phyloP scores from a whole-genome alignment of 2,329 filamentous ascomycete species.

The Xylaria multiplex region DNA sequence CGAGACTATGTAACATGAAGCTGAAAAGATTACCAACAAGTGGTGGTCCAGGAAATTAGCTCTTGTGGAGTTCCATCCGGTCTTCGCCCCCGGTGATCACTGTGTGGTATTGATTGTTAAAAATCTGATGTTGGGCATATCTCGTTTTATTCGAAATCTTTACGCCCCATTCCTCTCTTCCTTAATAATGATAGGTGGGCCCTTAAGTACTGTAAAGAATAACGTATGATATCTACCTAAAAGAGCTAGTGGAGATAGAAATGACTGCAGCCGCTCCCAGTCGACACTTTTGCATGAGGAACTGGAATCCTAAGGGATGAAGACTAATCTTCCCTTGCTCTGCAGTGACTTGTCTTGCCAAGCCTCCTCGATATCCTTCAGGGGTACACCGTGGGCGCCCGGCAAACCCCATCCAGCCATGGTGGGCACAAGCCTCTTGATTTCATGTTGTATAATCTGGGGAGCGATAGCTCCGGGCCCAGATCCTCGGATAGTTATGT shows the following conservation, averaged over 20 bases:
- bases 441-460: conserved; percentile 46
- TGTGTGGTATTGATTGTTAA: not conserved
- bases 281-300: not conserved
- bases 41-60: too few species aligned
- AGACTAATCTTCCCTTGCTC: conserved; percentile 44
- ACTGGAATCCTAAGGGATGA: conserved; percentile 36
- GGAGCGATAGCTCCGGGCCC: conserved; percentile 57
- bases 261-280: not conserved
- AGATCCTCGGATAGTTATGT: conserved; percentile 59
- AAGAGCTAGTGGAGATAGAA: not conserved
- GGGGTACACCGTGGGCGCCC: conserved; percentile 41
- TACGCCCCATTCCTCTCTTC: too few species aligned
- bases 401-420: conserved; percentile 48
- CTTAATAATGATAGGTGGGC: not conserved
- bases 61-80: too few species aligned
- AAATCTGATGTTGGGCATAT: not conserved
- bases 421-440: conserved; percentile 45
- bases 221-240: not conserved
- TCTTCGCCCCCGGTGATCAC: too few species aligned
- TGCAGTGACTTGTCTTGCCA: conserved; percentile 47
- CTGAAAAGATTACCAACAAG: not conserved
- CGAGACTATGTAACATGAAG: not conserved
- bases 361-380: conserved; percentile 48
- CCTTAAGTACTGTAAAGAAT: not conserved
- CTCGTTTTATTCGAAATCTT: too few species aligned